Percentiles rank a stretch among this genome's conserved stretches.
Evolutionary conservation across 2,329 filamentous ascomycete genomes (phyloP).

Genomic region (Ophiocordyceps camponoti-floridani): DNA sequence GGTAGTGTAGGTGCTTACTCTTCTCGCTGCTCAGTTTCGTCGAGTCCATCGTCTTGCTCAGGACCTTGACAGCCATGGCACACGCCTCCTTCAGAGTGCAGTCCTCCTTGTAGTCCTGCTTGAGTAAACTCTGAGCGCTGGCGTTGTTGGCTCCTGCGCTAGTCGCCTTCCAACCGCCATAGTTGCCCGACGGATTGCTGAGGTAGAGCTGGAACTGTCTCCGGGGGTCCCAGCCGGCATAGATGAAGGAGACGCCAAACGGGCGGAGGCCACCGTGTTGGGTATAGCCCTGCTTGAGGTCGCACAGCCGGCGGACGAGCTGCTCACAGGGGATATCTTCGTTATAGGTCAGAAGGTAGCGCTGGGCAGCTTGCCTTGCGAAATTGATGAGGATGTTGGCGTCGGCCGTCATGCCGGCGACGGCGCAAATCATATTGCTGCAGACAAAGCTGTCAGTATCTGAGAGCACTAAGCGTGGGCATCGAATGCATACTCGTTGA

Average conservation of each 20-base stretch:
- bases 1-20: no score
- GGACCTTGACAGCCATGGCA: slow-evolving; percentile 90
- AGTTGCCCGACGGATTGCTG: slow-evolving; percentile 97
- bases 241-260: slow-evolving; percentile 98
- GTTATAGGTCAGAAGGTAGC: slow-evolving; percentile 97
- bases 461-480: slow-evolving; percentile 1
- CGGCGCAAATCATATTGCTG: slow-evolving; percentile 99
- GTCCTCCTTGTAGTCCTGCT: slow-evolving; percentile 99
- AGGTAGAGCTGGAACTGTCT: slow-evolving; percentile 97
- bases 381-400: slow-evolving; percentile 99
- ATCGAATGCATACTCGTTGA: slow-evolving; percentile 66
- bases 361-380: slow-evolving; percentile 88
- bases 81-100: slow-evolving; percentile 93
- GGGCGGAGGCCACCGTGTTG: slow-evolving; percentile 96
- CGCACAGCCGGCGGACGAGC: slow-evolving; percentile 87
- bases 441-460: background rate
- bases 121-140: slow-evolving; percentile 86
- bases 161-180: slow-evolving; percentile 97
- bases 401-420: slow-evolving; percentile 97
- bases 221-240: slow-evolving; percentile 91
- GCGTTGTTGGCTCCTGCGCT: slow-evolving; percentile 97
- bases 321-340: slow-evolving; percentile 99
- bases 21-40: slow-evolving; percentile 98
- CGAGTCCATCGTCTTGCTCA: slow-evolving; percentile 99
- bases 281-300: slow-evolving; percentile 97